Evolutionary conservation across 805 yeast species (phyloP), one percentile per base, ranked within the genome.

Genomic region (Suhomyces sp.): DNA sequence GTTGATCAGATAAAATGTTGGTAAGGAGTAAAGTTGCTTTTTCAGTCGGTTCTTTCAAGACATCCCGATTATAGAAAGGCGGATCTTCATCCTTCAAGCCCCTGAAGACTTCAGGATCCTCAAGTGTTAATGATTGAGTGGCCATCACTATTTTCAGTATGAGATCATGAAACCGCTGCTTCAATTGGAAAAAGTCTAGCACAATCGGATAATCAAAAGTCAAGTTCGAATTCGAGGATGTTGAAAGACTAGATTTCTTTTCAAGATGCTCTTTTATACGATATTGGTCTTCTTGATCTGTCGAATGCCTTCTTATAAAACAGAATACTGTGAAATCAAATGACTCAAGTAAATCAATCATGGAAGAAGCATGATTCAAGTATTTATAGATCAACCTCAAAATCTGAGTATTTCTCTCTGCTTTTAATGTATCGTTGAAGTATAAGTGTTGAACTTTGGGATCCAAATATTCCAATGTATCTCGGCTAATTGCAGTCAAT

Each of bases 91-190:
- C 84, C 52, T 77, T 77, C 69, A 86, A 73, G 0, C 86, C 81
- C 47, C 77, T 75, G 66, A 88, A 88, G 1, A 84, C 85, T 53
- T 86, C 90, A 0, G 94, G 90, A 62, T 88, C 96, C 25, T 78
- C 81, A 9, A 87, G 67, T 0, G 94, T 86, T 9, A 88, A 68
- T 10, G 83, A 75, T 62, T 89, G 96, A 0, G 87, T 77, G 45
- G 84, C 82, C 78, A 88, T 79, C 9, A 89, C 74, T 5, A 87
- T 73, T 25, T 78, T 77, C 3, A 83, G 72, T 29, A 85, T 72
- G 3, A 77, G 63, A 57, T 86, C 82, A 64, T 89, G 92, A 22
- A 88, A 64, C 7, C 79, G 77, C 63, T 90, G 97, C 60, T 90
- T 91, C 45, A 80, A 71, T 55, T 85, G 86, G 60, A 85, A 81